Conservation (phyloP, 2,329 filamentous ascomycete genomes). For the Cladosporium sp. region DNA sequence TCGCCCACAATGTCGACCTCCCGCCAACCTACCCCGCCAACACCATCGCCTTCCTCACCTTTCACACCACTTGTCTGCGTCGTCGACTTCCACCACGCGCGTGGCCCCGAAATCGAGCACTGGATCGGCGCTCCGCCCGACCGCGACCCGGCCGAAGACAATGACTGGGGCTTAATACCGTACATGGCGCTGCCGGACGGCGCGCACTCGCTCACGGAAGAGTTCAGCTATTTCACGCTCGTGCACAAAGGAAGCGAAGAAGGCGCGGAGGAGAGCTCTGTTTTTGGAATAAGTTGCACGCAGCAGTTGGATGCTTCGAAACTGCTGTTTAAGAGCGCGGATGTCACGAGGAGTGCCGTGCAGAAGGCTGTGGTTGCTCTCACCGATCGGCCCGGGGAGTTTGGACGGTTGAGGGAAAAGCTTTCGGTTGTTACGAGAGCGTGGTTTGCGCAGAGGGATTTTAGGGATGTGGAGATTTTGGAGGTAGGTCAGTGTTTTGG, state of each 20-base stretch:
- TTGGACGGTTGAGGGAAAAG: slow-evolving; percentile 86
- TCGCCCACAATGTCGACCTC: not conserved
- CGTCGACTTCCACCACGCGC: slow-evolving; percentile 52
- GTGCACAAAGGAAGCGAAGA: slow-evolving; percentile 35
- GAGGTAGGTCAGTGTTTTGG: slow-evolving; percentile 41
- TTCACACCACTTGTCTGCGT: slow-evolving; percentile 49
- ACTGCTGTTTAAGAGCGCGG: slow-evolving; percentile 72
- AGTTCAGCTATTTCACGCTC: slow-evolving; percentile 98
- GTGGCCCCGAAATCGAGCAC: slow-evolving; percentile 85
- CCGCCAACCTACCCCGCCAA: not conserved
- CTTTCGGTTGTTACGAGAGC: slow-evolving; percentile 86
- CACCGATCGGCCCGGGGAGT: slow-evolving; percentile 81
- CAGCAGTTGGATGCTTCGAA: slow-evolving; percentile 79
- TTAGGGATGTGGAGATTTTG: slow-evolving; percentile 85
- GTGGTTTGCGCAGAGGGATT: slow-evolving; percentile 96
- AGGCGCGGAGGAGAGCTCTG: slow-evolving; percentile 38
- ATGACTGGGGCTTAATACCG: slow-evolving; percentile 86
- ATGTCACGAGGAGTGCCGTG: slow-evolving; percentile 95
- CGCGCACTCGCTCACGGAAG: slow-evolving; percentile 88
- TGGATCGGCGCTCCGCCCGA: slow-evolving; percentile 79
- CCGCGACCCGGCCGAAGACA: slow-evolving; percentile 73
- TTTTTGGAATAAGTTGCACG: slow-evolving; percentile 95
- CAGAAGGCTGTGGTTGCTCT: slow-evolving; percentile 98
- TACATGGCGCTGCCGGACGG: slow-evolving; percentile 98
- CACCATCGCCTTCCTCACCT: slow-evolving; percentile 8